Base-by-base conservation (phyloP, 129 eudicot species). In the Smallanthus sonchifolius region DNA sequence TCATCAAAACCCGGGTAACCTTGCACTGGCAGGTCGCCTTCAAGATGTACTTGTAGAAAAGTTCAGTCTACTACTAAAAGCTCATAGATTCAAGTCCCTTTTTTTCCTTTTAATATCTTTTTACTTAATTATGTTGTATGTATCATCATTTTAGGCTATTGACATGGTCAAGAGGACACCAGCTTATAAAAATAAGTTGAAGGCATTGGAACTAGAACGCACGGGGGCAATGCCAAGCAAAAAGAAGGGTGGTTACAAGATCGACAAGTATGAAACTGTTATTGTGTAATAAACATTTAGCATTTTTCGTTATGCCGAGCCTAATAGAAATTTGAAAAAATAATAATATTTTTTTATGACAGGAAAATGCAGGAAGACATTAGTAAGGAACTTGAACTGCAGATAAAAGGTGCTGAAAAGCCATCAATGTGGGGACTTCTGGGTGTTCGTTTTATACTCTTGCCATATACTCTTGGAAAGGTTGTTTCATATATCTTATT, bases 131-230 rank as follows among this genome's bases (percentile, higher is more conserved):
- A 2, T 3, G 51, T 5, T 20, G 9, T 68, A 47, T 54, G 10
- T 62, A 67, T 80, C 47, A 69, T 71, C 11, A 16, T 80, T 60
- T 65, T 80, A 93, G 98, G 98, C 98, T 78, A 73, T 93, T 70
- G 98, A 93, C 83, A 93, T 90, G 97, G 98, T 93, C 64, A 93
- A 84, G 80, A 93, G 87, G 79, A 84, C 98, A 70, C 98, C 98
- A 7, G 98, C 97, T 62, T 93, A 90, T 83, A 93, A 93, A 82
- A 93, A 93, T 71, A 87, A 81, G 84, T 76, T 93, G 40, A 84
- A 84, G 80, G 92, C 98, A 14, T 38, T 93, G 86, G 97, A 90
- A 81, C 78, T 90, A 67, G 98, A 90, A 74, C 97, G 97, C 77
- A 87, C 83, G 15, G 98, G 98, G 47, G 88, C 89, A 19, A 51